Conservation (phyloP, 441 rosid species). For the Dalechampia spathulata region DNA sequence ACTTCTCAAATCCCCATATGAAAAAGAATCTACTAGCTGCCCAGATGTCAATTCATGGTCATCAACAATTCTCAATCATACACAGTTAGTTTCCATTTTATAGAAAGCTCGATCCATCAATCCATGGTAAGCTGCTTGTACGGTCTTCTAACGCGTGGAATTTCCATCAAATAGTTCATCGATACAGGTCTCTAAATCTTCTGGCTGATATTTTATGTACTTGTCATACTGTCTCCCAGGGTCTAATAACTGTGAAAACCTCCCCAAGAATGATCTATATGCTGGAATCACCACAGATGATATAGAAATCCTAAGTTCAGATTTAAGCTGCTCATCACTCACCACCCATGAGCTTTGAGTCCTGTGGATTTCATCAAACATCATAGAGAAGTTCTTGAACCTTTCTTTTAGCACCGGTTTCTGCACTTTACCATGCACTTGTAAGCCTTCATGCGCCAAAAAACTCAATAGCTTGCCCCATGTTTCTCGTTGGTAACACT, state of each 20-base stretch:
- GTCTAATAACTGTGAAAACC: slow-evolving; percentile 60
- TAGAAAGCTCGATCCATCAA: background rate
- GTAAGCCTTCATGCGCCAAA: slow-evolving; percentile 60
- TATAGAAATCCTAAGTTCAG: slow-evolving; percentile 88
- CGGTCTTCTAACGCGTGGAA: slow-evolving; percentile 36
- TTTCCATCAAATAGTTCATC: slow-evolving; percentile 89
- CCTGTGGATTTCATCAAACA: slow-evolving; percentile 84
- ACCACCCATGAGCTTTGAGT: slow-evolving; percentile 91
- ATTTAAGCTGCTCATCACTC: slow-evolving; percentile 81
- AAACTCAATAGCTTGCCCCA: slow-evolving; percentile 72
- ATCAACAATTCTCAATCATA: background rate
- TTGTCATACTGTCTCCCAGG: slow-evolving; percentile 85
- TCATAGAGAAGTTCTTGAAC: slow-evolving; percentile 71
- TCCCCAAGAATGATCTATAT: slow-evolving; percentile 73
- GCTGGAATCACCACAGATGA: slow-evolving; percentile 76
- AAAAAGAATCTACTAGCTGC: too few species aligned
- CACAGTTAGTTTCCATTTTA: background rate
- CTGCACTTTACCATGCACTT: slow-evolving; percentile 57
- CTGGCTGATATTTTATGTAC: slow-evolving; percentile 83
- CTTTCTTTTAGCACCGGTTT: slow-evolving; percentile 79
- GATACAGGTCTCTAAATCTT: slow-evolving; percentile 66
- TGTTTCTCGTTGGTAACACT: slow-evolving; percentile 73
- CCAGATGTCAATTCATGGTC: background rate
- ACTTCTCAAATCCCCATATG: too few species aligned
- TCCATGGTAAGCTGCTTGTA: slow-evolving; percentile 6